A percentile compares a stretch with the other conserved stretches of the same genome.
phyloP scores from a whole-genome alignment of 805 yeast species.

The Ogataea corticis region DNA sequence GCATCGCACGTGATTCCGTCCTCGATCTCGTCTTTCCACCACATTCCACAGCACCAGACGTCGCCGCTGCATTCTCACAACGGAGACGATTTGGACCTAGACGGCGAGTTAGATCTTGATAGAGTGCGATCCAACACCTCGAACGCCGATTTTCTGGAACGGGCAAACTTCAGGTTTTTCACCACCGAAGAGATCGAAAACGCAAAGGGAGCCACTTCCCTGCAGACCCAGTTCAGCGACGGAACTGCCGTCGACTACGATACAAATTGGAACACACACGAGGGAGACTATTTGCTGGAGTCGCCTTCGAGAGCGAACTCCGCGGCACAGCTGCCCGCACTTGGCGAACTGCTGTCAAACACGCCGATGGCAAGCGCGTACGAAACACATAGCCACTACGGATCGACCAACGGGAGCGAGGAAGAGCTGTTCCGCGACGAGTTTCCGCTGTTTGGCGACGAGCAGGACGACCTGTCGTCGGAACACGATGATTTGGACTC shows the following conservation, averaged over 20 bases:
- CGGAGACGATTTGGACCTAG: slow-evolving; percentile 8
- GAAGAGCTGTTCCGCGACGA: slow-evolving; percentile 20
- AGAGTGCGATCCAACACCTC: slow-evolving; percentile 40
- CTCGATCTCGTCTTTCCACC: slow-evolving; percentile 74
- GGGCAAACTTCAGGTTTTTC: slow-evolving; percentile 72
- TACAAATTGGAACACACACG: slow-evolving; percentile 70
- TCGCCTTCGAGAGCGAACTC: slow-evolving; percentile 9
- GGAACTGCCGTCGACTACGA: slow-evolving; percentile 64
- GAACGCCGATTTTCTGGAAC: slow-evolving; percentile 36
- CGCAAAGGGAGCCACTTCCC: slow-evolving; percentile 85
- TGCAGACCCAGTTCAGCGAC: slow-evolving; percentile 39
- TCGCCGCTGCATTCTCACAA: background rate
- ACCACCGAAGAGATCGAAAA: slow-evolving; percentile 77
- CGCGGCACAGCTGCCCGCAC: background rate
- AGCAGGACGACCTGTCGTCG: slow-evolving; percentile 17
- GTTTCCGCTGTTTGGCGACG: slow-evolving; percentile 21
- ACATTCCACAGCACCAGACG: slow-evolving; percentile 22
- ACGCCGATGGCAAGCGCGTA: background rate
- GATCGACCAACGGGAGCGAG: slow-evolving; percentile 20
- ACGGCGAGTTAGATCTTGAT: slow-evolving; percentile 33
- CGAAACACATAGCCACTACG: slow-evolving; percentile 10
- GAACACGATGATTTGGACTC: slow-evolving; percentile 15
- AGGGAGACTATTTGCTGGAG: slow-evolving; percentile 40
- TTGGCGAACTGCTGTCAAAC: background rate
- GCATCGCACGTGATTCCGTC: slow-evolving; percentile 76